Evolutionary conservation across 2,329 filamentous ascomycete genomes (phyloP).

Genomic region (Diaporthe amygdali): DNA sequence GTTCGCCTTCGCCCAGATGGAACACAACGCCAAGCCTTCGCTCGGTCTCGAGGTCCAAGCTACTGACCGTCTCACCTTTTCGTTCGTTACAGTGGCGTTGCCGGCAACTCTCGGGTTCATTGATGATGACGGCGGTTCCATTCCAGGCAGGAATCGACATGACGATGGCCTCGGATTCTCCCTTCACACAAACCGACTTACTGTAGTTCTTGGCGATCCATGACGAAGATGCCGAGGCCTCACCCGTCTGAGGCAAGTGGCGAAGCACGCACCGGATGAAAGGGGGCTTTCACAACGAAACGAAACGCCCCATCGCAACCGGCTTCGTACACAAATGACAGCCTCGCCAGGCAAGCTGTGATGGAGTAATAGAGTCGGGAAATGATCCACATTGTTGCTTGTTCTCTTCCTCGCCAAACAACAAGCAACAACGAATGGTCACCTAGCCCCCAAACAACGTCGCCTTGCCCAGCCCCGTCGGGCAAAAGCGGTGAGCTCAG

Average conservation of each 20-base stretch:
- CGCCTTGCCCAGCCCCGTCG: constrained; percentile 1
- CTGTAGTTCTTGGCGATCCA: background rate
- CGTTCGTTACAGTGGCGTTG: constrained; percentile 5
- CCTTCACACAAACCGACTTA: background rate
- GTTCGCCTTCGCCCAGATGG: background rate
- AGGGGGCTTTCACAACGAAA: background rate
- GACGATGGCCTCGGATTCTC: background rate
- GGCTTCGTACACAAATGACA: background rate
- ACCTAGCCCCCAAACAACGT: background rate
- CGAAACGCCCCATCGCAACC: background rate
- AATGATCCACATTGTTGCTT: background rate
- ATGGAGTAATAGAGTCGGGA: background rate
- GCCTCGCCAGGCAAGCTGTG: background rate
- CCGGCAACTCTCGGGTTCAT: background rate
- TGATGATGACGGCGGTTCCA: background rate
- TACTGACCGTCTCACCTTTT: constrained; percentile 9
- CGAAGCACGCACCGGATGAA: background rate
- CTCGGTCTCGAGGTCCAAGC: constrained; percentile 2
- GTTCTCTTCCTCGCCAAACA: background rate
- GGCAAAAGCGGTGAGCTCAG: constrained; percentile 16
- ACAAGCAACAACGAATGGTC: background rate
- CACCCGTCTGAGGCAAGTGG: background rate
- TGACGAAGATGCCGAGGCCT: constrained; percentile 1
- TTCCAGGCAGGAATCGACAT: background rate
- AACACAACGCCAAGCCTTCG: background rate